phyloP scores from a whole-genome alignment of 441 rosid species.

The Iberis amara region DNA sequence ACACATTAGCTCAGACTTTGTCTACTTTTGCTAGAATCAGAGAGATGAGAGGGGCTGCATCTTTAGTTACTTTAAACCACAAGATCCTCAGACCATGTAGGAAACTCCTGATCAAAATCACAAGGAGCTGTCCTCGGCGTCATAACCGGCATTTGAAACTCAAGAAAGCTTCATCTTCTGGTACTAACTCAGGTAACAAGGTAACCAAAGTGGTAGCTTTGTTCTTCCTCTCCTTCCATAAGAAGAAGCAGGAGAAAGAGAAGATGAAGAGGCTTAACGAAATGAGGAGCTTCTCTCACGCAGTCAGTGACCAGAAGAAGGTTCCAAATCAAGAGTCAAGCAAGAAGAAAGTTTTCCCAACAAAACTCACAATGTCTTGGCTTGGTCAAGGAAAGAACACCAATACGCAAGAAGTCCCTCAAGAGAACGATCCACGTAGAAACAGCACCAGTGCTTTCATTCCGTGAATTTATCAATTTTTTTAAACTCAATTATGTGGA shows the following conservation, averaged over 20 bases:
- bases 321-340: constrained; percentile 16
- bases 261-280: constrained; percentile 35
- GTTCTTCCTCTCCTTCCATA: constrained; percentile 36
- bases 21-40: neutral
- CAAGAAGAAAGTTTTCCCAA: constrained; percentile 30
- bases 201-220: constrained; percentile 33
- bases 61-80: constrained; percentile 33
- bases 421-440: constrained; percentile 27
- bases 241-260: constrained; percentile 35
- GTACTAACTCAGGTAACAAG: constrained; percentile 24
- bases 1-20: neutral
- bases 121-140: constrained; percentile 26
- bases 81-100: constrained; percentile 32
- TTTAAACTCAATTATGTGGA: neutral
- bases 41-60: constrained; percentile 20
- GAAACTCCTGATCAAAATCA: constrained; percentile 31
- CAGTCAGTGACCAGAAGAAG: constrained; percentile 29
- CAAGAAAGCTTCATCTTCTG: constrained; percentile 31
- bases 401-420: constrained; percentile 13
- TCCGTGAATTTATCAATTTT: neutral
- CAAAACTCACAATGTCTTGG: constrained; percentile 30
- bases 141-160: constrained; percentile 31
- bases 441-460: constrained; percentile 31
- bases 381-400: constrained; percentile 27
- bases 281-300: constrained; percentile 32